These are phyloP conservation scores for Plasmopara muralis DNA, from an alignment of 352 stramenopile genomes.

Conservation along the genomic window DNA sequence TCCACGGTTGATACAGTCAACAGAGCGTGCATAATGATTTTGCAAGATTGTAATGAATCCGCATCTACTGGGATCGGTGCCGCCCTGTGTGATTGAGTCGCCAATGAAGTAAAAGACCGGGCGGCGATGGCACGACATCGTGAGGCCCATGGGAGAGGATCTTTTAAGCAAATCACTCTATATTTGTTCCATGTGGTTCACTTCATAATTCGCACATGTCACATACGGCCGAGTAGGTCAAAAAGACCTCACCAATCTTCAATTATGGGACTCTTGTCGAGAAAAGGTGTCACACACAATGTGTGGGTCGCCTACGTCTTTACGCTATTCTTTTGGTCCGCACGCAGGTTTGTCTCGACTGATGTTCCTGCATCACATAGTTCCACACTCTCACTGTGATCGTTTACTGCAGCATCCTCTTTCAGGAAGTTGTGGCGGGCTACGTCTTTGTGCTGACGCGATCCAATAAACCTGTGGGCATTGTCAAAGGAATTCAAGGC, in stretches of 20 bases:
- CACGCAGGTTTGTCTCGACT: constrained; percentile 29
- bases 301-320: constrained; percentile 63
- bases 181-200: too few species aligned
- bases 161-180: too few species aligned
- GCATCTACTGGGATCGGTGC: constrained; percentile 20
- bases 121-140: constrained; percentile 22
- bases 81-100: constrained; percentile 60
- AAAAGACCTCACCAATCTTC: background rate
- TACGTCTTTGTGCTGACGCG: constrained; percentile 71
- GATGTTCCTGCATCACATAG: background rate
- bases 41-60: constrained; percentile 46
- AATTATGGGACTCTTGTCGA: constrained; percentile 20
- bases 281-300: constrained; percentile 34
- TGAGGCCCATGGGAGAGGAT: constrained; percentile 12
- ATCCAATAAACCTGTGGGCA: constrained; percentile 70
- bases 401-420: constrained; percentile 44
- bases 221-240: background rate
- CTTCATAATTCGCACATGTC: constrained; percentile 5
- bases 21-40: constrained; percentile 44
- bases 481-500: constrained; percentile 79
- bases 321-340: constrained; percentile 73
- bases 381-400: background rate
- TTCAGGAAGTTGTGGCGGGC: constrained; percentile 69
- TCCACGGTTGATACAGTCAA: constrained; percentile 50
- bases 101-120: constrained; percentile 45